Evolutionary conservation across 2,329 filamentous ascomycete species (phyloP).

Genomic region (Cladosporium halotolerans): DNA sequence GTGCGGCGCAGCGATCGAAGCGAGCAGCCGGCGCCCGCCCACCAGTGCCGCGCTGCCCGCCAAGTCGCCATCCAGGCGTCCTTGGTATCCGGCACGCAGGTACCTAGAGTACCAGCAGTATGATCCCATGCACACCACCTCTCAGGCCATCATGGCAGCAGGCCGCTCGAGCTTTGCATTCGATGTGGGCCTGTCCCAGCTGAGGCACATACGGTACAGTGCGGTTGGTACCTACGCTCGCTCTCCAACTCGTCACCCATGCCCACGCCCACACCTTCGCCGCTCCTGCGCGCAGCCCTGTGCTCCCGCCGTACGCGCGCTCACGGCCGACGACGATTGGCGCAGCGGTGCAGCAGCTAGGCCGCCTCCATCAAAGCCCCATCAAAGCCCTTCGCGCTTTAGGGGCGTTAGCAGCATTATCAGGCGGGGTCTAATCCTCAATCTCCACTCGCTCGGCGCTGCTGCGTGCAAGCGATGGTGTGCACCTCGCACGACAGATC

Average conservation of each 20-base stretch:
- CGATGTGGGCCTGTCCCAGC: background rate
- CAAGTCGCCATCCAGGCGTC: too few relatives aligned
- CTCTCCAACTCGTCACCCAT: background rate
- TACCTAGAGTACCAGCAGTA: too few relatives aligned
- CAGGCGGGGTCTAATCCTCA: constrained; percentile 7
- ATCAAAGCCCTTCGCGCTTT: background rate
- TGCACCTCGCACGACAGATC: background rate
- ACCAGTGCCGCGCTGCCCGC: too few relatives aligned
- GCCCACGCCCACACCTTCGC: too few relatives aligned
- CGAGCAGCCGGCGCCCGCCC: too few relatives aligned
- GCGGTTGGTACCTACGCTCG: background rate
- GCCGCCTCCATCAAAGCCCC: constrained; percentile 4
- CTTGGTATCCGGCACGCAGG: too few relatives aligned
- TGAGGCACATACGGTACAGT: background rate
- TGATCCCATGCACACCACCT: too few relatives aligned
- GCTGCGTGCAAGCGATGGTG: constrained; percentile 2
- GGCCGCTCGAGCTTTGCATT: constrained; percentile 3
- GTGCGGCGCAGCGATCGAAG: too few relatives aligned
- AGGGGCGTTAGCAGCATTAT: constrained; percentile 1
- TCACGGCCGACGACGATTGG: background rate
- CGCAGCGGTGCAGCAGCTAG: constrained; percentile 4
- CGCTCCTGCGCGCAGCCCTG: background rate
- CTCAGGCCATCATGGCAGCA: too few relatives aligned
- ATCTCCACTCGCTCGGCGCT: constrained; percentile 7
- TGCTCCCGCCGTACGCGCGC: background rate